These are phyloP conservation scores for Dendrocalamus sinicus DNA, from an alignment of 176 grass and related monocot species.

Conservation along the genomic window DNA sequence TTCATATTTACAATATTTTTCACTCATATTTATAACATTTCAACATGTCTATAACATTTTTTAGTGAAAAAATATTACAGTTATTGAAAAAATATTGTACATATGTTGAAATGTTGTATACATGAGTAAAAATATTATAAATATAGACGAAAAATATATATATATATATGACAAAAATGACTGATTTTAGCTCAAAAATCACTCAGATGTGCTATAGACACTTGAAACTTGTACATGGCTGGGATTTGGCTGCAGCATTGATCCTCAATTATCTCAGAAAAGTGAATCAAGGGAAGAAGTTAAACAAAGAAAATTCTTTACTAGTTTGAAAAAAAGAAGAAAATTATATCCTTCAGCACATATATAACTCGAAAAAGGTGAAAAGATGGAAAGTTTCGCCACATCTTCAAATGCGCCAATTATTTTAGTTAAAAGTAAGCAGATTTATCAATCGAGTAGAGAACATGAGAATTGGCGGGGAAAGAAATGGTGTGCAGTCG, in stretches of 20 bases:
- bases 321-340: background rate
- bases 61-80: too few species aligned
- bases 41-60: too few species aligned
- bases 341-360: background rate
- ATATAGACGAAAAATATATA: too few species aligned
- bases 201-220: too few species aligned
- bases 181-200: too few species aligned
- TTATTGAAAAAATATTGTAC: too few species aligned
- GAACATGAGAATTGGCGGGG: background rate
- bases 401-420: background rate
- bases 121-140: too few species aligned
- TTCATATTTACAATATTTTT: too few species aligned
- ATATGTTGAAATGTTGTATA: too few species aligned
- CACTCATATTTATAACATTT: too few species aligned
- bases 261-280: background rate
- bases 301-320: background rate
- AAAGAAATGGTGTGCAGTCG: background rate
- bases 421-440: background rate
- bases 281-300: background rate
- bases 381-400: background rate
- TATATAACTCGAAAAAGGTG: background rate
- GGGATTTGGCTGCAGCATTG: background rate
- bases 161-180: too few species aligned
- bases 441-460: background rate
- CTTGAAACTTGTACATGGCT: background rate